Evolutionary conservation across 2,329 filamentous ascomycete species (phyloP).

Genomic region (Colletotrichum gigasporum): DNA sequence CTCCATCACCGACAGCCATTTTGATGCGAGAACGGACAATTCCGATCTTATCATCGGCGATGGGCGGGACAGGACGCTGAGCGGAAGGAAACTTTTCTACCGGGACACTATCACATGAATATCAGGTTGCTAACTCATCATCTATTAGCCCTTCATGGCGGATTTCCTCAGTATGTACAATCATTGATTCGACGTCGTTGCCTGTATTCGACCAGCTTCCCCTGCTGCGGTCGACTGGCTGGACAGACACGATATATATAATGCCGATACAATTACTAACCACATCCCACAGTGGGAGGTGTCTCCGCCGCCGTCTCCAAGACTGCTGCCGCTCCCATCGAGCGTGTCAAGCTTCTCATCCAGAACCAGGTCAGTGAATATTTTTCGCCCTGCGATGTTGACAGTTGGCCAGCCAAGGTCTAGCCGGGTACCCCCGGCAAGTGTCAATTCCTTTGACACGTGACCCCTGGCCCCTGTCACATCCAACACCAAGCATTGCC

Average conservation of each 20-base stretch:
- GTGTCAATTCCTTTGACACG: slow-evolving; percentile 8
- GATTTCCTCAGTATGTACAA: slow-evolving; percentile 95
- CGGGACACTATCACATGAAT: neutral
- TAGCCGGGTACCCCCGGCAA: slow-evolving; percentile 9
- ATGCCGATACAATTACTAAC: slow-evolving; percentile 33
- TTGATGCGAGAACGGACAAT: slow-evolving; percentile 1
- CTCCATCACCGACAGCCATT: too few species aligned
- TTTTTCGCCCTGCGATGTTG: neutral
- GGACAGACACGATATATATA: neutral
- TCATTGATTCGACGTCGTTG: neutral
- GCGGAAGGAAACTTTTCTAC: neutral
- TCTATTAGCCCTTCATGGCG: slow-evolving; percentile 84
- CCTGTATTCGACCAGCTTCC: neutral
- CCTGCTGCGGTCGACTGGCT: neutral
- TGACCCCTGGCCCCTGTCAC: slow-evolving; percentile 5
- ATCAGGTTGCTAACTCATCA: slow-evolving; percentile 44
- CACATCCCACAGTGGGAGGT: slow-evolving; percentile 85
- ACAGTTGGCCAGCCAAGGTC: slow-evolving; percentile 7
- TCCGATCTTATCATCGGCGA: slow-evolving; percentile 6
- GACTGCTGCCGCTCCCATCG: slow-evolving; percentile 99
- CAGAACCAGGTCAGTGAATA: slow-evolving; percentile 92
- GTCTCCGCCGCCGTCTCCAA: slow-evolving; percentile 99
- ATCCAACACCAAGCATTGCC: too few species aligned
- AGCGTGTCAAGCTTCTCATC: slow-evolving; percentile 99
- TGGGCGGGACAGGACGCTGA: neutral